A percentile compares a stretch with the other conserved stretches of the same genome.
phyloP scores from a whole-genome alignment of 768 basidiomycete species.

The Boletus sensibilis region DNA sequence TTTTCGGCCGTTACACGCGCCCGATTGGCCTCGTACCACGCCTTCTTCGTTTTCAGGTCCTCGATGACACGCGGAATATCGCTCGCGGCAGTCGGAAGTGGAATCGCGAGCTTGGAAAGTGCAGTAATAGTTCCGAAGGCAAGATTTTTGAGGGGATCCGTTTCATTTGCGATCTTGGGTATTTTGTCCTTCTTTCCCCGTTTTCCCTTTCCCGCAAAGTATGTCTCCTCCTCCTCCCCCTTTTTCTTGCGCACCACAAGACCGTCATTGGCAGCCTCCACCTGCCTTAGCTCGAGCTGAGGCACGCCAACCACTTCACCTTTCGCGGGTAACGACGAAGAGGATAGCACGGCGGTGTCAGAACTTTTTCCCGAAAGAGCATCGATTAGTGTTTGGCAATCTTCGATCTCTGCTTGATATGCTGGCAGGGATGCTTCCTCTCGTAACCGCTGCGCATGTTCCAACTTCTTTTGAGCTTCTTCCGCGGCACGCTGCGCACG shows the following conservation, averaged over 20 bases:
- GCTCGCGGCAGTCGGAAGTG: conserved; percentile 72
- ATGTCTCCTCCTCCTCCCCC: conserved; percentile 77
- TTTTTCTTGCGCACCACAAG: conserved; percentile 88
- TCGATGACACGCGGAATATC: conserved; percentile 85
- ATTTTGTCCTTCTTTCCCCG: conserved; percentile 58
- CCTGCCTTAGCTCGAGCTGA: conserved; percentile 81
- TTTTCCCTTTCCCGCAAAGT: conserved; percentile 73
- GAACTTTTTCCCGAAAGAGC: conserved; percentile 69
- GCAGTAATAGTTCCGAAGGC: conserved; percentile 86
- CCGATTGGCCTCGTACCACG: conserved; percentile 94
- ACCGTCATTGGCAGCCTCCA: conserved; percentile 67
- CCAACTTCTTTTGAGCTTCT: conserved; percentile 77
- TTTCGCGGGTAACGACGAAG: conserved; percentile 40
- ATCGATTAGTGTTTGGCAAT: conserved; percentile 91
- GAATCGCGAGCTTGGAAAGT: conserved; percentile 83
- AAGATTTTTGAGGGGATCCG: conserved; percentile 52
- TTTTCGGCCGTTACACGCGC: conserved; percentile 75
- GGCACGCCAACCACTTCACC: conserved; percentile 62
- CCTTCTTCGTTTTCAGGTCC: conserved; percentile 90
- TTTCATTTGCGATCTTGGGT: conserved; percentile 40
- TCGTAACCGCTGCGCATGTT: conserved; percentile 73
- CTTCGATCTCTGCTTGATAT: conserved; percentile 91
- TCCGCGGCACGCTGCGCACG: conserved; percentile 74
- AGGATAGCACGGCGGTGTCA: conserved; percentile 43
- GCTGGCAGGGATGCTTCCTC: conserved; percentile 92